Conservation (phyloP, 1,139 yeast species). For the Candida pseudocylindracea region DNA sequence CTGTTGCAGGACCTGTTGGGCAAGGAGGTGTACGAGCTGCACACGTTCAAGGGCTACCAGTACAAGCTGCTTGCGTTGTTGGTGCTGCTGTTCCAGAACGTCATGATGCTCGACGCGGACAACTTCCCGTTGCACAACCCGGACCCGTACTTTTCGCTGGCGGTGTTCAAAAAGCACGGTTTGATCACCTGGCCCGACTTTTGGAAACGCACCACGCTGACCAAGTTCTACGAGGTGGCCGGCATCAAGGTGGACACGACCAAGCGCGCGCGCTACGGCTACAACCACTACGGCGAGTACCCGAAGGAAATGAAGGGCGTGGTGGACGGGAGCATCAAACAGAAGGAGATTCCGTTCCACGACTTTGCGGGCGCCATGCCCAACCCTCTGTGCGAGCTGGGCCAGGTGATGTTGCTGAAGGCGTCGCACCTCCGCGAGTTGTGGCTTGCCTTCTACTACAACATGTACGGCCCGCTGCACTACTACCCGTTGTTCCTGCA, state of each 20-base stretch:
- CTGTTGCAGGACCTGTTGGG: constrained; percentile 13
- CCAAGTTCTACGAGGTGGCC: constrained; percentile 11
- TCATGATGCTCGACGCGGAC: constrained; percentile 16
- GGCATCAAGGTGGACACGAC: constrained; percentile 7
- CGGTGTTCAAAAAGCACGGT: constrained; percentile 10
- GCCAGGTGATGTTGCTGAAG: constrained; percentile 35
- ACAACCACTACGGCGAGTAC: constrained; percentile 8
- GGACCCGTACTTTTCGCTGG: constrained; percentile 10
- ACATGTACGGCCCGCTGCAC: constrained; percentile 32
- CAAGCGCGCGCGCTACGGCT: constrained; percentile 8
- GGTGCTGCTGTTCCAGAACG: constrained; percentile 12
- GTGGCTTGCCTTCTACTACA: constrained; percentile 30
- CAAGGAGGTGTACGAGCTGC: constrained; percentile 3
- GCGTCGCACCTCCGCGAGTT: constrained; percentile 25
- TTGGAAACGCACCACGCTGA: constrained; percentile 18
- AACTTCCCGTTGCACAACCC: constrained; percentile 14
- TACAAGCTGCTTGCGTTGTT: constrained; percentile 13
- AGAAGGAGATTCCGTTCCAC: constrained; percentile 9
- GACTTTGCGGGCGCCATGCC: constrained; percentile 36
- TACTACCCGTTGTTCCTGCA: constrained; percentile 42
- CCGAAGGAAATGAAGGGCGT: constrained; percentile 5
- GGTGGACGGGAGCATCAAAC: constrained; percentile 4
- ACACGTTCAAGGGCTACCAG: constrained; percentile 10
- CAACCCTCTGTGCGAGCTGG: constrained; percentile 43
- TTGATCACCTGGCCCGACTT: constrained; percentile 17